Base-by-base conservation (phyloP, 208 protist species). In the Leishmania braziliensis region DNA sequence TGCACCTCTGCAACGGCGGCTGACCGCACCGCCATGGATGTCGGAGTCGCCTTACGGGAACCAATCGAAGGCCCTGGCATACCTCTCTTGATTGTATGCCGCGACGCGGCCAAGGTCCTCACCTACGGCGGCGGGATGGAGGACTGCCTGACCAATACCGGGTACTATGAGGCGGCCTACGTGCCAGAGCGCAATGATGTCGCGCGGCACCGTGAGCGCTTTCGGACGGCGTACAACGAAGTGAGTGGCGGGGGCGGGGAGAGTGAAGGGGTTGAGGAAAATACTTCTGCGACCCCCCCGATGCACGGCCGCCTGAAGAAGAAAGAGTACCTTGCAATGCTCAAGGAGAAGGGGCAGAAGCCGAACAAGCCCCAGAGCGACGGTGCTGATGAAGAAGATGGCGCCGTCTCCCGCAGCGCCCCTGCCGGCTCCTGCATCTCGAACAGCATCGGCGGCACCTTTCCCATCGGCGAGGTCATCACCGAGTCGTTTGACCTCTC, bases 381-480 rank as follows among this genome's bases (percentile, higher is more conserved):
- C 63, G 85, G 81, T 75, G 88, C 85, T 53, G 88, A 90, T 16
- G 88, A 91, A n/a, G 88, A 88, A 33, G 83, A 91, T 66, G 78
- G 81, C 46, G 78, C 77, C 12, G 68, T 74, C 3, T 73, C 73
- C 43, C 75, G 82, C 75, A 77, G 50, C 50, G 78, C 62, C 12
- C 58, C 80, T 5, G 75, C 70, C 53, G 94, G 94, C 26, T 87
- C 92, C 20, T 87, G 82, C 87, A 95, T 96, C 50, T 88, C 84
- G 51, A 93, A 85, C 78, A 96, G 92, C 81, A 96, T 97, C 84
- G 95, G 95, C 60, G 95, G 95, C 56, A 97, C 95, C 43, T 98
- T 97, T 79, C 95, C 94, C 20, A 94, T 97, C 77, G 95, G 95
- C 26, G 95, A 98, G 78, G 93, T 97, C 62, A 97, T 98, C 88